phyloP scores from a whole-genome alignment of 2,329 filamentous ascomycete genomes.

The Pseudocercospora fuligena region DNA sequence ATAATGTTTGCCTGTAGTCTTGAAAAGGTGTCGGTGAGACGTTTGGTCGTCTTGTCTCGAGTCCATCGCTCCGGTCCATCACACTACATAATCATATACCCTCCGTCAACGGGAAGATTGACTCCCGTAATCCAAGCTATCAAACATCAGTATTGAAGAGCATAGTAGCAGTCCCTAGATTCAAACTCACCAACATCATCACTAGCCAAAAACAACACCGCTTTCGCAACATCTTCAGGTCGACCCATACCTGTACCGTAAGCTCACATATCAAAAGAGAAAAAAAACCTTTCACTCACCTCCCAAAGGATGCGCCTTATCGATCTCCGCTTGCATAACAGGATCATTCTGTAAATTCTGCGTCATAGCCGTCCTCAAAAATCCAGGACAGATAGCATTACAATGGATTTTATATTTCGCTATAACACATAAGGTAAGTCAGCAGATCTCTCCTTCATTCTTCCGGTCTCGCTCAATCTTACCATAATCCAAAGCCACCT shows the following conservation, averaged over 20 bases:
- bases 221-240: conserved; percentile 48
- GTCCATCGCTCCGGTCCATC: too few species aligned
- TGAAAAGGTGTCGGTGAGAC: too few species aligned
- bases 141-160: background rate
- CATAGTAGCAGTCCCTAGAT: too few species aligned
- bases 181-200: conserved; percentile 41
- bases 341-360: conserved; percentile 44
- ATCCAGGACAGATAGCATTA: conserved; percentile 52
- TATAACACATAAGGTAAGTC: too few species aligned
- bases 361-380: conserved; percentile 43
- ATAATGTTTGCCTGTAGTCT: too few species aligned
- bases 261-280: background rate
- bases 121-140: conserved; percentile 19
- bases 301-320: conserved; percentile 42
- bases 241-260: conserved; percentile 33
- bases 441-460: too few species aligned
- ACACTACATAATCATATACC: conserved; percentile 19
- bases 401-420: conserved; percentile 48
- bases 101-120: conserved; percentile 20
- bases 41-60: too few species aligned
- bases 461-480: too few species aligned
- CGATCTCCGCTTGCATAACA: conserved; percentile 32
- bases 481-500: conserved; percentile 41
- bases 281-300: conserved; percentile 22
- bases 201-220: conserved; percentile 51